Percentiles rank a stretch among this genome's conserved stretches.
These are phyloP conservation scores for Hypoxylon sp. DNA, from an alignment of 2,329 filamentous ascomycete genomes.

Conservation along the genomic window DNA sequence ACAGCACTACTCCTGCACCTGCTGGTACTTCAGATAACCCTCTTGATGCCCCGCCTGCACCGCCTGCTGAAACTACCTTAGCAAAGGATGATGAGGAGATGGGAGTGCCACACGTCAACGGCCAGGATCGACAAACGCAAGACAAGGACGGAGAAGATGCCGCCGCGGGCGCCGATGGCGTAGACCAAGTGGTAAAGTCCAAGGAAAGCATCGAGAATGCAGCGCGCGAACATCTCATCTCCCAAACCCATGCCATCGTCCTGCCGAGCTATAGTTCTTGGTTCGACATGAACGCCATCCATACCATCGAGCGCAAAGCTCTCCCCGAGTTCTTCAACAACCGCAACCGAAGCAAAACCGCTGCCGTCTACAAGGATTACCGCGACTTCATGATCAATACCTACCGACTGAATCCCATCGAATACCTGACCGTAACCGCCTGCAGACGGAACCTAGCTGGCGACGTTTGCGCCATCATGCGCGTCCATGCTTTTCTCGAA, in stretches of 20 bases:
- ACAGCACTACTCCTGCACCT: conserved; percentile 66
- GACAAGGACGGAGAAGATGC: conserved; percentile 55
- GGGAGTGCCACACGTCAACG: conserved; percentile 68
- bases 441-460: conserved; percentile 94
- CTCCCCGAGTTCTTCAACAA: conserved; percentile 99
- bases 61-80: conserved; percentile 66
- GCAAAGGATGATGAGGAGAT: conserved; percentile 80
- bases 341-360: conserved; percentile 97
- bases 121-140: conserved; percentile 55
- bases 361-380: conserved; percentile 97
- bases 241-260: conserved; percentile 94
- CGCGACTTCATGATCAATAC: conserved; percentile 99
- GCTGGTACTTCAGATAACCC: conserved; percentile 65
- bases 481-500: conserved; percentile 95
- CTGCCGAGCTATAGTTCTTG: conserved; percentile 97
- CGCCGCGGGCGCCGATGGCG: conserved; percentile 54
- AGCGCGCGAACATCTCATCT: conserved; percentile 88
- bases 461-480: conserved; percentile 99
- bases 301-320: conserved; percentile 91
- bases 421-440: conserved; percentile 96
- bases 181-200: conserved; percentile 68
- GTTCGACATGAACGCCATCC: conserved; percentile 97
- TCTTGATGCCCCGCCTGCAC: conserved; percentile 73
- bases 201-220: conserved; percentile 85
- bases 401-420: conserved; percentile 91